A percentile compares a stretch with the other conserved stretches of the same genome.
These are phyloP conservation scores for Penicillium nordicum DNA, from an alignment of 2,329 filamentous ascomycete genomes.

Conservation along the genomic window DNA sequence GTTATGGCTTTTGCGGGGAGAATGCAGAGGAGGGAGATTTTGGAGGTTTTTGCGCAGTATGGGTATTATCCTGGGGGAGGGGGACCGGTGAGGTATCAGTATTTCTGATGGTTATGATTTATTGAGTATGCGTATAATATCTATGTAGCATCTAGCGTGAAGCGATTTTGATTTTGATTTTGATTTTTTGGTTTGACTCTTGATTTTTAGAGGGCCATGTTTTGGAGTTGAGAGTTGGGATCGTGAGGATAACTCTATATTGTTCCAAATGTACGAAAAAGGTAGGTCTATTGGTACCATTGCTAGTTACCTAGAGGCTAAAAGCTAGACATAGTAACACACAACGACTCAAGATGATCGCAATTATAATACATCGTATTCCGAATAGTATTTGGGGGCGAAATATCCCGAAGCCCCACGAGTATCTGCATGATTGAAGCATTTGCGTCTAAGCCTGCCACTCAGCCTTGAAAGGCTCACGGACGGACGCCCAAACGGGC, in stretches of 20 bases:
- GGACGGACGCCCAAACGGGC: not conserved
- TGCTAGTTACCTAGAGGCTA: too few relatives aligned
- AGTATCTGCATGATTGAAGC: not conserved
- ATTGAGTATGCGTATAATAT: too few relatives aligned
- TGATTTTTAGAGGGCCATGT: not conserved
- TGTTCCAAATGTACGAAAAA: too few relatives aligned
- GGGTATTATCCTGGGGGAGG: not conserved
- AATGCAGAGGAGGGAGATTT: not conserved
- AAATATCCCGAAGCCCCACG: not conserved
- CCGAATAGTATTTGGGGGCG: not conserved
- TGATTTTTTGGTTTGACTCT: not conserved
- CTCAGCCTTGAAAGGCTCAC: not conserved
- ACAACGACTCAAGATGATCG: too few relatives aligned
- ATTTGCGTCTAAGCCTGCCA: not conserved
- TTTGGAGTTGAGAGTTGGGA: not conserved
- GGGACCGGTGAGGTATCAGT: not conserved
- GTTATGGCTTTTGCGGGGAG: not conserved
- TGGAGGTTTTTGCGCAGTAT: not conserved
- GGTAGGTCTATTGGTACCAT: too few relatives aligned
- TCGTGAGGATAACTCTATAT: not conserved
- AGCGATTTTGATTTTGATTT: not conserved
- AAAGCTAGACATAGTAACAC: too few relatives aligned
- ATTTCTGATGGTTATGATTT: not conserved
- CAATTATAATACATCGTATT: not conserved
- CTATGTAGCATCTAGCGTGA: not conserved